Evolutionary conservation across 805 yeast genomes (phyloP), one percentile per base, ranked within the genome.

Genomic region (Kluyveromyces nonfermentans): DNA sequence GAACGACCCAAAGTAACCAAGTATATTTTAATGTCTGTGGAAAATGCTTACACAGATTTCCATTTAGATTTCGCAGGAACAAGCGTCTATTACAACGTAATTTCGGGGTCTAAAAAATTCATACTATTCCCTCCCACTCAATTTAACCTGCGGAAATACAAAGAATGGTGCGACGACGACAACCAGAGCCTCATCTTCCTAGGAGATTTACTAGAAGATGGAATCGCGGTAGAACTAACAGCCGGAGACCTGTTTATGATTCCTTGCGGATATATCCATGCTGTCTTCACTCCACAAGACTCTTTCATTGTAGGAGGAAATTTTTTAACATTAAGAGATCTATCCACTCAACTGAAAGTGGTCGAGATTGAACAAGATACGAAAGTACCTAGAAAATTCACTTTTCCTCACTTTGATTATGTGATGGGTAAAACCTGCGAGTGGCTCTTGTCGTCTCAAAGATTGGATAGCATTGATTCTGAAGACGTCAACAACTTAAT

Each of bases 51-150:
- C 58, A 88, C 96, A 0, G 97, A 88, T 59, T 88, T 87, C 63
- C 97, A 88, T 61, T 70, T 88, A 35, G 97, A 88, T 60, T 88
- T 88, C 60, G 93, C 94, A 2, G 97, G 96, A 0, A 85, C 96
- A 0, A 83, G 93, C 1, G 97, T 88, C 5, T 88, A 85, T 59
- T 88, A 88, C 62, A 85, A 90, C 2, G 78, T 88, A 3, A 63
- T 88, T 14, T 65, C 72, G n/a, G 97, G 97, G 1, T 53, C 65
- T 3, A 88, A 88, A 55, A 73, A 78, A 28, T 88, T 88, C 55
- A 60, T 87, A 38, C 75, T 88, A 72, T 78, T 72, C 52, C 95
- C 95, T 0, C 96, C 96, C 2, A 78, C 94, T 0, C 59, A 64
- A 2, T 51, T 60, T 12, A 88, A 87, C 53, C 67, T 87, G 41